Evolutionary conservation across 179 eudicot species (phyloP).

Genomic region (Drosera spatulata): DNA sequence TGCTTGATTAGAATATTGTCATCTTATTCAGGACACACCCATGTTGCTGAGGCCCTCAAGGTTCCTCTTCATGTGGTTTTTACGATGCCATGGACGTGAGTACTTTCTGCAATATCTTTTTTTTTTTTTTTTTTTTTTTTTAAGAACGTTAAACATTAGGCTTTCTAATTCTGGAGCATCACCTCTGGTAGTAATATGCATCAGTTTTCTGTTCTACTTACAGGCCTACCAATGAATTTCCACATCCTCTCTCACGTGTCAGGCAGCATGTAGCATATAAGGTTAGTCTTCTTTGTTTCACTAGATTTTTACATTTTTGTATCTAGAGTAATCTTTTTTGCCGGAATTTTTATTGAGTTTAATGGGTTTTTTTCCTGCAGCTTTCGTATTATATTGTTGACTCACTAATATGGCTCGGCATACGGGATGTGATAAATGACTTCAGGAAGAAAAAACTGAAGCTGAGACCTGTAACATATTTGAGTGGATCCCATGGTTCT

Average conservation of each 20-base stretch:
- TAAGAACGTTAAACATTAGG: too few relatives aligned
- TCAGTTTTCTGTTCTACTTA: slow-evolving; percentile 6
- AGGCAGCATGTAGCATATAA: slow-evolving; percentile 66
- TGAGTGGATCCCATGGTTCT: slow-evolving; percentile 63
- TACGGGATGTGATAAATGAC: slow-evolving; percentile 76
- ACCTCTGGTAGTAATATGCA: too few relatives aligned
- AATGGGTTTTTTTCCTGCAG: slow-evolving; percentile 22
- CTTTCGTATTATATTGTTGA: slow-evolving; percentile 82
- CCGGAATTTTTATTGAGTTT: too few relatives aligned
- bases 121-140: not conserved
- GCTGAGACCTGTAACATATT: slow-evolving; percentile 67
- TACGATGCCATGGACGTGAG: slow-evolving; percentile 99
- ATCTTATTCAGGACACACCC: slow-evolving; percentile 66
- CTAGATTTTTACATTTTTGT: too few relatives aligned
- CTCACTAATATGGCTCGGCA: slow-evolving; percentile 73
- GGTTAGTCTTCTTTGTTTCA: slow-evolving; percentile 23
- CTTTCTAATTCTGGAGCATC: too few relatives aligned
- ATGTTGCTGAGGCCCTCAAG: slow-evolving; percentile 90
- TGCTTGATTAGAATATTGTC: not conserved
- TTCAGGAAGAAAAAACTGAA: slow-evolving; percentile 67
- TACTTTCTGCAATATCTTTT: slow-evolving; percentile 13
- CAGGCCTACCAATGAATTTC: slow-evolving; percentile 74
- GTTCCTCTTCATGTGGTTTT: slow-evolving; percentile 89
- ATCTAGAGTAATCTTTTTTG: too few relatives aligned
- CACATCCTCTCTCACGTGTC: slow-evolving; percentile 81